Base-by-base conservation (phyloP, 257 asterid genomes). In the Fraxinus quadrangulata region DNA sequence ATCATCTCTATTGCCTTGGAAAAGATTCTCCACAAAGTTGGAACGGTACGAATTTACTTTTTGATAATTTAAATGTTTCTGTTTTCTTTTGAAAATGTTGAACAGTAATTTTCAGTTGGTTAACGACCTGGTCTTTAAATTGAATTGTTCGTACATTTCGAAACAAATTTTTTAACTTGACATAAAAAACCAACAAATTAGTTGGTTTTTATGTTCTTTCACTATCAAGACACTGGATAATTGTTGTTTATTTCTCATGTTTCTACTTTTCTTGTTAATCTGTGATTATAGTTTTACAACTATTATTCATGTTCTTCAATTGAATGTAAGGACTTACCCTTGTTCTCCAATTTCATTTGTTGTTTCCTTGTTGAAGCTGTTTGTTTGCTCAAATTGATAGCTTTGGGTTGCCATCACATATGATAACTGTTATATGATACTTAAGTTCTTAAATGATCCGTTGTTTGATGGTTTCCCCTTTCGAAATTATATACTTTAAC, bases 11-110 rank as follows among this genome's bases (percentile, higher is more conserved):
- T 92, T 80, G 85, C 87, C 28, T 77, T 94, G 40, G 98, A 94
- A 84, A 92, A 86, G 84, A 61, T 90, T 83, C 87, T 94, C 12
- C 98, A 92, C 81, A 92, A 92, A 87, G 82, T 86, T 73, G 97
- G 97, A 80, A 81, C 86, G 66, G 97, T 94, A 85, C 74, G 77
- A 26, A 69, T 31, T 1, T n/a, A 37, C 71, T 45, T 36, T 61
- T 4, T 59, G 19, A 31, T 8, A 14, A 24, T 63, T 19, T 21
- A 49, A 31, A 34, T 40, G 40, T 77, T 81, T 36, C 17, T 70
- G 1, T 16, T 70, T 70, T 70, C 73, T 68, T n/a, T 19, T 49
- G 81, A 79, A 51, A 14, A 14, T 36, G 4, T 78, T 14, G 12
- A 28, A 42, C 17, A 8, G 39, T 51, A 51, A 40, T 39, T 75